Conservation (phyloP, 495 filamentous ascomycete species). For the Durotheca rogersii region DNA sequence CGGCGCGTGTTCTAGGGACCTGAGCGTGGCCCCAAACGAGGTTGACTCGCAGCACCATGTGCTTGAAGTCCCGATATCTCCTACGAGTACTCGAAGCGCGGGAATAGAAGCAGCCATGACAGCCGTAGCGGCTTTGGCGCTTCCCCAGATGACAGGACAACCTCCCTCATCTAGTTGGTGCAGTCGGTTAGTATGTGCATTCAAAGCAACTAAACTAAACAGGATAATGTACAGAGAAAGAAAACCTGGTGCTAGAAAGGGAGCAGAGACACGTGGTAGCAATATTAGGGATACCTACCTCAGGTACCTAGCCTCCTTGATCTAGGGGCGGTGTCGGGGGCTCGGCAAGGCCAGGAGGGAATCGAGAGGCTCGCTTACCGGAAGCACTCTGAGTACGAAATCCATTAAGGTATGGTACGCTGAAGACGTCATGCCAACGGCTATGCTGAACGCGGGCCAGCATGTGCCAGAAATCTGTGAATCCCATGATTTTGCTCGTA, state of each 20-base stretch:
- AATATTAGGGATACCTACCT: too few relatives aligned
- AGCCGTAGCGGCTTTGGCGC: slow-evolving; percentile 10
- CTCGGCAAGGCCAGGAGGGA: too few relatives aligned
- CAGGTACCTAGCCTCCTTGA: too few relatives aligned
- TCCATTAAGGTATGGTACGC: slow-evolving; percentile 18
- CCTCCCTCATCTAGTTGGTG: slow-evolving; percentile 8
- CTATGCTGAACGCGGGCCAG: slow-evolving; percentile 12
- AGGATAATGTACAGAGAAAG: slow-evolving; percentile 24
- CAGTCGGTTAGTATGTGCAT: background rate
- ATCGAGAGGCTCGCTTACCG: too few relatives aligned
- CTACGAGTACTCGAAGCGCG: slow-evolving; percentile 21
- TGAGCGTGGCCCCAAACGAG: slow-evolving; percentile 3
- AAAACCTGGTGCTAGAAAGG: too few relatives aligned
- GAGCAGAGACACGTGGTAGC: too few relatives aligned
- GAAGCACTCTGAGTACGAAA: slow-evolving; percentile 15
- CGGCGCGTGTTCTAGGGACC: background rate
- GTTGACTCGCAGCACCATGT: slow-evolving; percentile 3
- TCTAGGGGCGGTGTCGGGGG: too few relatives aligned
- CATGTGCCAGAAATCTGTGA: slow-evolving; percentile 16
- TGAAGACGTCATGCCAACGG: background rate
- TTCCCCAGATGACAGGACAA: slow-evolving; percentile 43
- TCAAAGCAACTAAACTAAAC: slow-evolving; percentile 24
- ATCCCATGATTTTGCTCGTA: slow-evolving; percentile 28
- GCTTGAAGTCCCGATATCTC: slow-evolving; percentile 5
- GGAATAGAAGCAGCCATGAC: slow-evolving; percentile 12